These are phyloP conservation scores for Mycena indigotica DNA, from an alignment of 768 basidiomycete species.

Conservation along the genomic window DNA sequence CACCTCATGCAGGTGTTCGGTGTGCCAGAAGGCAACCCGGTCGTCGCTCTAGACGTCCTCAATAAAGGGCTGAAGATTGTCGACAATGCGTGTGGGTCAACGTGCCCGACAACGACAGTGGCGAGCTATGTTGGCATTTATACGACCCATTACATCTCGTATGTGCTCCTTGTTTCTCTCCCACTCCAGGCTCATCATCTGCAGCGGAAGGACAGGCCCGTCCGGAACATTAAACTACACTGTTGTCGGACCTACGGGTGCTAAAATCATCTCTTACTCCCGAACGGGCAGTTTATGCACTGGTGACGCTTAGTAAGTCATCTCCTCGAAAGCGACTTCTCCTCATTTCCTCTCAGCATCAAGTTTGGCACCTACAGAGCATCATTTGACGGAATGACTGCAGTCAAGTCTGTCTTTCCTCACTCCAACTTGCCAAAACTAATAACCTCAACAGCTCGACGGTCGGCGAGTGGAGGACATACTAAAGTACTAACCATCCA, in stretches of 20 bases:
- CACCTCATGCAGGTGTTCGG: conserved; percentile 26
- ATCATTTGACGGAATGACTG: conserved; percentile 3
- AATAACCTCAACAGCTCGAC: too few species aligned
- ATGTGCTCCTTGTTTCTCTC: not conserved
- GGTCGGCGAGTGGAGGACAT: too few species aligned
- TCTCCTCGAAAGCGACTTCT: not conserved
- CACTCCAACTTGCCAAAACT: too few species aligned
- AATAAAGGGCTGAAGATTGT: conserved; percentile 29
- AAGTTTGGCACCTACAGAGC: conserved; percentile 18
- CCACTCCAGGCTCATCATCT: not conserved
- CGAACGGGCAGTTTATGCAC: conserved; percentile 6
- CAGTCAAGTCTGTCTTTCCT: conserved; percentile 12
- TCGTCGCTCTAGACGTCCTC: conserved; percentile 28
- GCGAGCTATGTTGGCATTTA: conserved; percentile 11
- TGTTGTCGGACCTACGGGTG: conserved; percentile 4
- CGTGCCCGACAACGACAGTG: conserved; percentile 5
- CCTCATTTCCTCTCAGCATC: conserved; percentile 1
- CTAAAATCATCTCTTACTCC: conserved; percentile 8
- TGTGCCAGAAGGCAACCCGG: conserved; percentile 25
- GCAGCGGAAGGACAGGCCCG: conserved; percentile 16
- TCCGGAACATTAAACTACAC: conserved; percentile 13
- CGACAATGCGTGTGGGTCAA: conserved; percentile 20
- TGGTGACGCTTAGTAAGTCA: conserved; percentile 14
- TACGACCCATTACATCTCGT: conserved; percentile 14
- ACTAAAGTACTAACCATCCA: not conserved